Evolutionary conservation across 2,329 filamentous ascomycete genomes (phyloP), one percentile per base, ranked within the genome.

Genomic region (Penicillium sclerotigenum): DNA sequence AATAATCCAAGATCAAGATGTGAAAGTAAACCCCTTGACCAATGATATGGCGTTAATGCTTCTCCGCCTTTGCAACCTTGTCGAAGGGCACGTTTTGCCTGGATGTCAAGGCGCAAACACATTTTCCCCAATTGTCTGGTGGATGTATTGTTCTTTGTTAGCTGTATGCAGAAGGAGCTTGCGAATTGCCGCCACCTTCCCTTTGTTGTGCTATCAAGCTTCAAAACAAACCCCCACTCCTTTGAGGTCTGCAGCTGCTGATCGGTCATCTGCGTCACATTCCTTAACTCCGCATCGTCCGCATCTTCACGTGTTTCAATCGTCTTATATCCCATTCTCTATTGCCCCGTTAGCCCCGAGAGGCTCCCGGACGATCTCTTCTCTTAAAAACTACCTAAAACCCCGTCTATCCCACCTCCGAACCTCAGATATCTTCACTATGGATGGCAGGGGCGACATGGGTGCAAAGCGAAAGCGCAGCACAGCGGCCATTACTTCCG

Each of bases 391-490:
- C 46, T 51, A 18, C 54, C 54, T 55, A 34, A n/a, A 45, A 48
- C 47, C 34, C 41, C 56, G 55, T 20, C 52, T 22, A 29, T 56
- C 36, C 36, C 18, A 36, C 52, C 41, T 34, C 57, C 49, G n/a
- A 5, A 52, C 43, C 49, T 60, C 60, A 20, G 42, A 41, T n/a
- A 28, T 37, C 43, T 37, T 57, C 43, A 62, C 49, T 16, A 83
- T 82, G 79, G 79, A 81, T 58, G 71, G 76, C 59, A 79, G 79
- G 70, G 77, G 78, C 53, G 75, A 80, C 52, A 65, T 73, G 63
- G 72, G 78, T 61, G 70, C 74, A 45, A 84, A 84, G 73, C 81
- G 82, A 70, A 84, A 83, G 72, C 80, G 79, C 65, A 81, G 79
- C 60, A 78, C 80, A 16, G 73, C 77, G 22, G 73, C 79, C n/a